These are phyloP conservation scores for Pleurotus eryngii DNA, from an alignment of 768 basidiomycete species.

Conservation along the genomic window DNA sequence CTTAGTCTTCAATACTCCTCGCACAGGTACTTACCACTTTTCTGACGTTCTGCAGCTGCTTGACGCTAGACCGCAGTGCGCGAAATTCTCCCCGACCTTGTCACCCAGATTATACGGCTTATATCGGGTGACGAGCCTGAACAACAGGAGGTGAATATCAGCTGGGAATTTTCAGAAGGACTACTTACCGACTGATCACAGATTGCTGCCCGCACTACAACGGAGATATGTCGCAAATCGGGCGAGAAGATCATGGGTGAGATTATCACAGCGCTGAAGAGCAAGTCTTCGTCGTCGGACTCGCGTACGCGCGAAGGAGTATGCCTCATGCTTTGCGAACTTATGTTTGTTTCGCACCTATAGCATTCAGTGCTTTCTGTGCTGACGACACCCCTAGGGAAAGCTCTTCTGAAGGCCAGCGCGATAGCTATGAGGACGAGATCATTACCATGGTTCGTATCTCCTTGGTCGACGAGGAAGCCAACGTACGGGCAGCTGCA, in stretches of 20 bases:
- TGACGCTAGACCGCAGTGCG: conserved; percentile 48
- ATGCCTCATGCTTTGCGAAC: conserved; percentile 81
- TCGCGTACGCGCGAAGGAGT: conserved; percentile 76
- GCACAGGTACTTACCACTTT: conserved; percentile 57
- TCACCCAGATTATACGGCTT: conserved; percentile 71
- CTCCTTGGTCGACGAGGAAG: conserved; percentile 85
- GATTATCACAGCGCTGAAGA: conserved; percentile 75
- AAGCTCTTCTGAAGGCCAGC: conserved; percentile 77
- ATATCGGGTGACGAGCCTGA: conserved; percentile 80
- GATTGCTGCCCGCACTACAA: conserved; percentile 86
- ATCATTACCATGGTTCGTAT: conserved; percentile 83
- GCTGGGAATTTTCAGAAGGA: too few relatives aligned
- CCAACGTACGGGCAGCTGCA: conserved; percentile 83
- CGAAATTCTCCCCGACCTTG: conserved; percentile 85
- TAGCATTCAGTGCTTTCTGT: neutral
- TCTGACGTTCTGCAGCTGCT: neutral
- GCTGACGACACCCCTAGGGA: conserved; percentile 45
- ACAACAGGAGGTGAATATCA: conserved; percentile 76
- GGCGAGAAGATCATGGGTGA: conserved; percentile 88
- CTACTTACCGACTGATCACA: conserved; percentile 22
- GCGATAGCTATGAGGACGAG: conserved; percentile 85
- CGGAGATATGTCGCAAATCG: conserved; percentile 91
- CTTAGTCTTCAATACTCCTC: conserved; percentile 89
- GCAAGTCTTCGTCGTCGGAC: conserved; percentile 59
- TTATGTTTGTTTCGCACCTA: conserved; percentile 58